Evolutionary conservation across 2,329 filamentous ascomycete genomes (phyloP), one percentile per base, ranked within the genome.

Genomic region (Ceratocystis eucalypticola): DNA sequence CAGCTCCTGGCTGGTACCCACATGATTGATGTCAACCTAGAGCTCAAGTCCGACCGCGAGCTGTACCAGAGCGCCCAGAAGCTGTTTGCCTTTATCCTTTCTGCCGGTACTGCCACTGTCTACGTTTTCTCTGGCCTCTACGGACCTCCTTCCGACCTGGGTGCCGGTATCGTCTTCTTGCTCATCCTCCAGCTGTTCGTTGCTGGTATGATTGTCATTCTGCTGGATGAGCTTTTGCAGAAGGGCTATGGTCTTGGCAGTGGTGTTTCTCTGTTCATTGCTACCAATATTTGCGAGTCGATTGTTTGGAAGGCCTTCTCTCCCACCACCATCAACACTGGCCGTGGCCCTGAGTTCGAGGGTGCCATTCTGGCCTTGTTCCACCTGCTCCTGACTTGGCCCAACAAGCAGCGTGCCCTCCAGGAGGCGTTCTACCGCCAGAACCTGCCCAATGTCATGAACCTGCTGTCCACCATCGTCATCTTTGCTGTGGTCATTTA

Each of bases 241-340:
- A 99, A 99, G 86, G 94, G 94, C 72, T 99, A 99, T 75, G 94
- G 94, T 78, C 88, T 99, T 70, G 94, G 94, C 79, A 96, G 90
- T 75, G 94, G 94, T 80, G 99, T 99, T 77, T 97, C 93, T 61
- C 89, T 99, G 70, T 99, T 99, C 84, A 99, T 99, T 76, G 94
- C 94, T 71, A 99, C 94, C 82, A 97, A 97, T 85, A 97, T 99
- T 75, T 99, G 94, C 89, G 94, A 99, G 83, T 96, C 93, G 67
- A 99, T 99, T 78, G 89, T 99, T 81, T 99, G 94, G 94, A 96
- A 96, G 84, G 94, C 95, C 64, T 97, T 99, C 84, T 97, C 93
- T 65, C 95, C 95, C 67, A 97, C 92, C 69, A 97, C 94, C 75
- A 95, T 97, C 82, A 99, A 99, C 85, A 99, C 95, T 71, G 94